Conservation (phyloP, 2,329 filamentous ascomycete species). For the Exutisphaerella laricina region DNA sequence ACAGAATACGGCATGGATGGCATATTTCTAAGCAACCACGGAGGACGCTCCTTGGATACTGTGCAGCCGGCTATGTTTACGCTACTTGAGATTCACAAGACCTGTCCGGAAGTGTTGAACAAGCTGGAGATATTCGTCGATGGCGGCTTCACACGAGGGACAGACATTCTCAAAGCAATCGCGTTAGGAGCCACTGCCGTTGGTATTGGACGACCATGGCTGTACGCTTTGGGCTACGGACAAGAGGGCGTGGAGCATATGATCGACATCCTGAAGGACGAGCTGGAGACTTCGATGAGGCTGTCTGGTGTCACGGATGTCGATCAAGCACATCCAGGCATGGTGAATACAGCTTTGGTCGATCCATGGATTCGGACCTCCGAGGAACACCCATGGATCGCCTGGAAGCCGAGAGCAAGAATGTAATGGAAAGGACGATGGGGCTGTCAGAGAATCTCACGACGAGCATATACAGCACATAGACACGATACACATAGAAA, state of each 20-base stretch:
- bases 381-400: conserved; percentile 23
- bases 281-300: conserved; percentile 60
- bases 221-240: conserved; percentile 58
- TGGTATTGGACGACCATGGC: conserved; percentile 52
- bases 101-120: conserved; percentile 52
- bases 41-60: conserved; percentile 47
- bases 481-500: too few relatives aligned
- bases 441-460: neutral
- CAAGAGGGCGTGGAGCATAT: conserved; percentile 42
- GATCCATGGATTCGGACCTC: conserved; percentile 19
- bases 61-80: conserved; percentile 51
- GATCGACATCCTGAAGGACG: conserved; percentile 45
- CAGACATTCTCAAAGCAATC: conserved; percentile 49
- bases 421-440: conserved; percentile 11
- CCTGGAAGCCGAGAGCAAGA: conserved; percentile 19
- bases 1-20: conserved; percentile 44
- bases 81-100: conserved; percentile 58
- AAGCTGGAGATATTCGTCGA: conserved; percentile 47
- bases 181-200: conserved; percentile 54
- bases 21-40: conserved; percentile 50
- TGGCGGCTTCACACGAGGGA: conserved; percentile 46
- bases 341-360: conserved; percentile 43
- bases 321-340: conserved; percentile 54
- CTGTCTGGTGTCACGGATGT: conserved; percentile 59
- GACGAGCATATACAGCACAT: neutral